phyloP scores from a whole-genome alignment of 371 early-diverging fungal genomes.

The Blakeslea trispora region DNA sequence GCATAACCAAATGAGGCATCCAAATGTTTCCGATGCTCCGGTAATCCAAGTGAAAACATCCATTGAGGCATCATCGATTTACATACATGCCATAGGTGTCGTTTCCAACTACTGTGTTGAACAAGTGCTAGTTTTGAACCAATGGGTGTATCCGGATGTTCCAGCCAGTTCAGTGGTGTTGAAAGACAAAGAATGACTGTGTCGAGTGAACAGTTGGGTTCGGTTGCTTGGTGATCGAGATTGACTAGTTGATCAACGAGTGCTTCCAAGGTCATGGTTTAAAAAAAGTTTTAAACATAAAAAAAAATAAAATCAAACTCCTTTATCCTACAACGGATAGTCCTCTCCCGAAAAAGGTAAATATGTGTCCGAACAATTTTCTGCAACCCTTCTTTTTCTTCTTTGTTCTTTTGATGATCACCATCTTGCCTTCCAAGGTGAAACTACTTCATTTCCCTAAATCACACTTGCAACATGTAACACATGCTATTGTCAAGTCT shows the following conservation, averaged over 20 bases:
- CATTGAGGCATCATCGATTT: conserved; percentile 31
- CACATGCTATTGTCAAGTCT: conserved; percentile 68
- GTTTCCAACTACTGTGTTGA: conserved; percentile 25
- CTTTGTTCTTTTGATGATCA: conserved; percentile 34
- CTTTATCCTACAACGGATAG: too few relatives aligned
- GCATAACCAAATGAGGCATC: conserved; percentile 3
- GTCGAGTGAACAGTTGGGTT: neutral
- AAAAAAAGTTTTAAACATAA: too few relatives aligned
- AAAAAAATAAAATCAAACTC: too few relatives aligned
- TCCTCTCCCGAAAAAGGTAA: too few relatives aligned
- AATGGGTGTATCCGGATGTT: neutral
- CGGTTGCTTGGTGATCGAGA: neutral
- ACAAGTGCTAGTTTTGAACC: conserved; percentile 6
- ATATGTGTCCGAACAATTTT: too few relatives aligned
- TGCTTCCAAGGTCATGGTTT: too few relatives aligned
- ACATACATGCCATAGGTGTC: conserved; percentile 28
- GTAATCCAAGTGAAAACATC: conserved; percentile 20
- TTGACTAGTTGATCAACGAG: neutral
- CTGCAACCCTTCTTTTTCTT: neutral
- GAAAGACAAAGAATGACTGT: neutral
- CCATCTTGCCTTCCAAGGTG: conserved; percentile 46
- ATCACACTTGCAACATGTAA: conserved; percentile 45
- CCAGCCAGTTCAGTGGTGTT: too few relatives aligned
- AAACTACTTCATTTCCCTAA: conserved; percentile 51
- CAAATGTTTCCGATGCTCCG: conserved; percentile 2